phyloP scores from a whole-genome alignment of 1,284 basidiomycete genomes.

The Cryptococcus sp. region DNA sequence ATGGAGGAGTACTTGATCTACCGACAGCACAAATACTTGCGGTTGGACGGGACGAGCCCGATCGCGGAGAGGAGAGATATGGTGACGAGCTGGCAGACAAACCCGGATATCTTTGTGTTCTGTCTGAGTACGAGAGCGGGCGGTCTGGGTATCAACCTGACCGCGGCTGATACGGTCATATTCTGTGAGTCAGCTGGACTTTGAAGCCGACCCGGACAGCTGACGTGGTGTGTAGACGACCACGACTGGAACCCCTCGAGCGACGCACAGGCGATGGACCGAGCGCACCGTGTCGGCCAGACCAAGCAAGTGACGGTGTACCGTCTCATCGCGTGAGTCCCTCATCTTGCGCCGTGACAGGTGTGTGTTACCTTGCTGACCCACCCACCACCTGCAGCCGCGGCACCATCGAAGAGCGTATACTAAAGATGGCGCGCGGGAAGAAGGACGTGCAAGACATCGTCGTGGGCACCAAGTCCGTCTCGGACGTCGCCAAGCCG shows the following conservation, averaged over 20 bases:
- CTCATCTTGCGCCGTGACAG: background rate
- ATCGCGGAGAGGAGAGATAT: constrained; percentile 96
- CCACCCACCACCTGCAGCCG: constrained; percentile 55
- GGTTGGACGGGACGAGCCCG: constrained; percentile 92
- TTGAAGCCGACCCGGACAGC: too few species aligned
- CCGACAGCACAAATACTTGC: constrained; percentile 95
- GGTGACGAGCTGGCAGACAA: constrained; percentile 99
- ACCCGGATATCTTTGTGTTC: constrained; percentile 93
- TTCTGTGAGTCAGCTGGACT: constrained; percentile 56
- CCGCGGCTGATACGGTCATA: constrained; percentile 94
- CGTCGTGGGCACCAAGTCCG: constrained; percentile 94
- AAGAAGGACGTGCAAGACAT: constrained; percentile 99
- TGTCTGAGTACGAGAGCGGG: constrained; percentile 94
- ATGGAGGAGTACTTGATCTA: constrained; percentile 99
- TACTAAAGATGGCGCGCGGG: constrained; percentile 86
- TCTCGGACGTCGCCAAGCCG: constrained; percentile 86
- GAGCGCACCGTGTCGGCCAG: constrained; percentile 96
- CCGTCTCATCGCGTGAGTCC: constrained; percentile 64
- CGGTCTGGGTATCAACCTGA: constrained; percentile 96
- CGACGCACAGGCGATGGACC: constrained; percentile 99
- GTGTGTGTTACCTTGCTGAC: background rate
- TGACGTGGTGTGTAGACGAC: constrained; percentile 61
- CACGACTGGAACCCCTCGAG: constrained; percentile 99
- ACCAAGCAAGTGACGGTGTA: constrained; percentile 99
- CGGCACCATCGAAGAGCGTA: constrained; percentile 98